phyloP scores from a whole-genome alignment of 2,329 filamentous ascomycete species.

The Madurella mycetomatis region DNA sequence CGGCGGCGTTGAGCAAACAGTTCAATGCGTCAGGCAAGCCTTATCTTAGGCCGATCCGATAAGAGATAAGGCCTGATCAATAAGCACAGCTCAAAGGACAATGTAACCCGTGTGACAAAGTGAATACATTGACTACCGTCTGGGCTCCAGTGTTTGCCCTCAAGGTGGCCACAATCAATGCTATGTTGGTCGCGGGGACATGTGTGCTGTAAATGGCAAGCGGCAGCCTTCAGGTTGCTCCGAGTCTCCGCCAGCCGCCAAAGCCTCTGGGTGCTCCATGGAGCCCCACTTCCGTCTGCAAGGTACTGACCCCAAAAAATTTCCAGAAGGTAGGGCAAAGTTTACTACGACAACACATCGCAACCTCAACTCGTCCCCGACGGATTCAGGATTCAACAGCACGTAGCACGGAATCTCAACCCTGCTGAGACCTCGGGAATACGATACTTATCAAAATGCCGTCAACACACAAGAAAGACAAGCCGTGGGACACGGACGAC shows the following conservation, averaged over 20 bases:
- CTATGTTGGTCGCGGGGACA: too few relatives aligned
- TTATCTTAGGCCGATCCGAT: neutral
- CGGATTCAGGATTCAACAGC: neutral
- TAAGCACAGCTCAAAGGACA: too few relatives aligned
- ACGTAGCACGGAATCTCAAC: neutral
- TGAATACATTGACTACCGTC: too few relatives aligned
- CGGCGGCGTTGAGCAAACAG: too few relatives aligned
- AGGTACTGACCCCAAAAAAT: conserved; percentile 23
- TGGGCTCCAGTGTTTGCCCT: too few relatives aligned
- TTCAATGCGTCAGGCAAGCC: too few relatives aligned
- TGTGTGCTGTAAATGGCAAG: too few relatives aligned
- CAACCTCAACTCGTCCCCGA: neutral
- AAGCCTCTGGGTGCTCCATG: neutral
- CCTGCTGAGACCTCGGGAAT: neutral
- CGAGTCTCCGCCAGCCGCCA: conserved; percentile 8
- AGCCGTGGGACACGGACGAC: conserved; percentile 94
- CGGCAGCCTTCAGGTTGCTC: too few relatives aligned
- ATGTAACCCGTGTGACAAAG: too few relatives aligned
- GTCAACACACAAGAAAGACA: conserved; percentile 82
- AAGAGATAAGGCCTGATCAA: neutral
- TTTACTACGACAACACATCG: neutral
- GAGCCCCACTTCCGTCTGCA: conserved; percentile 14
- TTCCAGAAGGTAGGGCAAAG: conserved; percentile 13
- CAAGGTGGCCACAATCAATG: too few relatives aligned
- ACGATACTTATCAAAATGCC: conserved; percentile 56